Percentiles rank a stretch among this genome's conserved stretches.
phyloP scores from a whole-genome alignment of 495 filamentous ascomycete species.

The Hyaloscypha variabilis region DNA sequence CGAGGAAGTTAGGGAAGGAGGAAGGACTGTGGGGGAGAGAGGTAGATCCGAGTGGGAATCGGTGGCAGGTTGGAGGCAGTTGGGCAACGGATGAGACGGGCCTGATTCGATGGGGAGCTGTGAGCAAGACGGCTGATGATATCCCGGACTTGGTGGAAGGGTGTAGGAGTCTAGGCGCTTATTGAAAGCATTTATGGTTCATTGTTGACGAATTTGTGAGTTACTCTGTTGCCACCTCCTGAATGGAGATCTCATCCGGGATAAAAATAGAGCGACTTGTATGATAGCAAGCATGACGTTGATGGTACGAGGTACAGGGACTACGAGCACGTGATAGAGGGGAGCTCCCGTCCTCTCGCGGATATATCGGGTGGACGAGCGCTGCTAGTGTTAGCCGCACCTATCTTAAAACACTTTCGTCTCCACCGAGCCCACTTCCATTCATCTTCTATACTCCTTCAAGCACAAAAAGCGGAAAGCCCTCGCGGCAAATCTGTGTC shows the following conservation, averaged over 20 bases:
- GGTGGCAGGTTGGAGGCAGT: constrained; percentile 59
- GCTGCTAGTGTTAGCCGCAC: neutral
- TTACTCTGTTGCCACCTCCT: neutral
- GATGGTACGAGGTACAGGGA: neutral
- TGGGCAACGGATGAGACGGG: constrained; percentile 56
- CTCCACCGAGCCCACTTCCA: constrained; percentile 2
- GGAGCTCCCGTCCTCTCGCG: neutral
- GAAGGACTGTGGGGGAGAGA: constrained; percentile 59
- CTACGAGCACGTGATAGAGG: neutral
- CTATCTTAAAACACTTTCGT: constrained; percentile 5
- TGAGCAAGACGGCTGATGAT: constrained; percentile 48
- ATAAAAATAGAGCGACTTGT: neutral
- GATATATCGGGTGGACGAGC: neutral
- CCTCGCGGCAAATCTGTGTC: constrained; percentile 4
- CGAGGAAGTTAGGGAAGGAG: constrained; percentile 48
- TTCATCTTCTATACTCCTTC: neutral
- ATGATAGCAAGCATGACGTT: neutral
- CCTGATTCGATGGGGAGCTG: constrained; percentile 46
- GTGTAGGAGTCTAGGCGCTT: constrained; percentile 12
- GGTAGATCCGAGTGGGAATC: constrained; percentile 51
- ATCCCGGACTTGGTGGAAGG: constrained; percentile 21
- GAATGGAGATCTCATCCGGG: constrained; percentile 7
- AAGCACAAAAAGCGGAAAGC: constrained; percentile 12
- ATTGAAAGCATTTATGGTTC: neutral
- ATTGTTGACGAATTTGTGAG: neutral